These are phyloP conservation scores for Aspergillus egyptiacus DNA, from an alignment of 495 filamentous ascomycete species.

Conservation along the genomic window DNA sequence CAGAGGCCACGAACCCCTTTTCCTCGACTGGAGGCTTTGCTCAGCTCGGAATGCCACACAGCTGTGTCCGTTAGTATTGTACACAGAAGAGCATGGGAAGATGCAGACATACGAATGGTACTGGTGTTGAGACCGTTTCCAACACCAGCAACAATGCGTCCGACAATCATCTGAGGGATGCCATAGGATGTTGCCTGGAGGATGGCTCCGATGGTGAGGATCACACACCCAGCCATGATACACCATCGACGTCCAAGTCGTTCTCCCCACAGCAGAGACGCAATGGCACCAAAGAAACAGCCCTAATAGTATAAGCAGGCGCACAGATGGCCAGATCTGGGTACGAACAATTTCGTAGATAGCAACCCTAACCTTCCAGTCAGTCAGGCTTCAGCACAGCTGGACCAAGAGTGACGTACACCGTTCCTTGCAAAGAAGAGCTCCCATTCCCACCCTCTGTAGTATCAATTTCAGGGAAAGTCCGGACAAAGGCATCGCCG, in stretches of 20 bases:
- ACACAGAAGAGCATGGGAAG: not conserved
- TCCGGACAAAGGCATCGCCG: slow-evolving; percentile 26
- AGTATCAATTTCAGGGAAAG: slow-evolving; percentile 32
- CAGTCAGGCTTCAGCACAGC: not conserved
- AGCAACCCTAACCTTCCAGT: slow-evolving; percentile 21
- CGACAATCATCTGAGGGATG: slow-evolving; percentile 47
- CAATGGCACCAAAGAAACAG: slow-evolving; percentile 53
- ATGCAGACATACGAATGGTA: slow-evolving; percentile 34
- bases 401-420: slow-evolving; percentile 17
- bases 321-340: not conserved
- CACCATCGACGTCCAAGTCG: slow-evolving; percentile 48
- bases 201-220: slow-evolving; percentile 51
- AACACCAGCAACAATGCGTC: slow-evolving; percentile 42
- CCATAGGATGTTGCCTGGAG: slow-evolving; percentile 49
- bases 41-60: slow-evolving; percentile 52
- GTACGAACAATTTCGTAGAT: slow-evolving; percentile 34
- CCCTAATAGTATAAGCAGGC: slow-evolving; percentile 24
- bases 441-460: slow-evolving; percentile 27
- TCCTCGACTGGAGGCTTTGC: slow-evolving; percentile 55
- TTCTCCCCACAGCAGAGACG: slow-evolving; percentile 46
- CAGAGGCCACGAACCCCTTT: slow-evolving; percentile 45
- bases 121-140: slow-evolving; percentile 47
- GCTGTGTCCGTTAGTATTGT: slow-evolving; percentile 21
- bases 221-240: slow-evolving; percentile 45
- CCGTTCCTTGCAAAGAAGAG: slow-evolving; percentile 32